Percentiles rank a stretch among this genome's conserved stretches.
These are phyloP conservation scores for Starmerella floris DNA, from an alignment of 805 yeast genomes.

Conservation along the genomic window DNA sequence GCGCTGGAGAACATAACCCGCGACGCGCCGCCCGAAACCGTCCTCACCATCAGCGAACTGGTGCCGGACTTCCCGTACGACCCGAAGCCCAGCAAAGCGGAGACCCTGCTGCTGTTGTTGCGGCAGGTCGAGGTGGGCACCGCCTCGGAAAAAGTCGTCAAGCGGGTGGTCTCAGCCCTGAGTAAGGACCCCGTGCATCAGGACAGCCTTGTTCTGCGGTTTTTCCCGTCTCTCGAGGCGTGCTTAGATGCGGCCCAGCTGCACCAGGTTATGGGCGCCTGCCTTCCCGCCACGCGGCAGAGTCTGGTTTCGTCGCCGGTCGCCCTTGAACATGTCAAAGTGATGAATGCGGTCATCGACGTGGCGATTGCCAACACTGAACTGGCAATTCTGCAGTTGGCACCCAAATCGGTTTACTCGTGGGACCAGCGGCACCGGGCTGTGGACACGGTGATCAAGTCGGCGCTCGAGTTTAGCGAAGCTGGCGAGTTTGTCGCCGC, in stretches of 20 bases:
- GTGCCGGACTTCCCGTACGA: not conserved
- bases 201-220: constrained; percentile 8
- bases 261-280: not conserved
- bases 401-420: constrained; percentile 10
- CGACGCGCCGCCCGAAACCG: not conserved
- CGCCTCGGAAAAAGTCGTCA: not conserved
- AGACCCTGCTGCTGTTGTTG: not conserved
- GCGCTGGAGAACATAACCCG: not conserved
- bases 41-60: not conserved
- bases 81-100: not conserved
- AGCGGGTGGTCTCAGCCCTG: not conserved
- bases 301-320: not conserved
- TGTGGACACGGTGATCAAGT: constrained; percentile 3
- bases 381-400: not conserved
- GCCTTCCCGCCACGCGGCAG: not conserved
- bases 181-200: not conserved
- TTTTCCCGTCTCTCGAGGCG: constrained; percentile 9
- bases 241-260: not conserved
- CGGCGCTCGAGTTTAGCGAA: not conserved
- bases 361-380: constrained; percentile 2
- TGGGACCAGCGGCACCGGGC: constrained; percentile 15
- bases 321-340: constrained; percentile 2
- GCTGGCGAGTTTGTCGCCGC: constrained; percentile 4
- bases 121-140: not conserved
- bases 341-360: constrained; percentile 8